These are phyloP conservation scores for Heterobasidion occidentale DNA, from an alignment of 1,284 basidiomycete genomes.

Conservation along the genomic window DNA sequence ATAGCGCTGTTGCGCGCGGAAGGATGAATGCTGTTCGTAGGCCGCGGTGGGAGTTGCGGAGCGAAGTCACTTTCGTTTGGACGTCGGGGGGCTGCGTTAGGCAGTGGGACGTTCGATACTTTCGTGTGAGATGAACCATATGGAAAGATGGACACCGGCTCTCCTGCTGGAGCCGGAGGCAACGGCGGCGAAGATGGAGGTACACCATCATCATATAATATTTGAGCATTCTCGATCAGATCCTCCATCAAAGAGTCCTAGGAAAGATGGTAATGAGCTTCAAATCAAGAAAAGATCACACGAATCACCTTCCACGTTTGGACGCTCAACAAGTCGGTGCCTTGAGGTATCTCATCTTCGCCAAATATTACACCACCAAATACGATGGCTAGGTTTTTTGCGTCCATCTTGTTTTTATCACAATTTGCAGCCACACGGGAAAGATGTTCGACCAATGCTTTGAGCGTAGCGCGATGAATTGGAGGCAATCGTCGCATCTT, in stretches of 20 bases:
- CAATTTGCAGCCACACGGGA: constrained; percentile 63
- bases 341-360: constrained; percentile 78
- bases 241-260: constrained; percentile 88
- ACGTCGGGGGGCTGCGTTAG: constrained; percentile 13
- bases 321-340: constrained; percentile 64
- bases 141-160: constrained; percentile 41
- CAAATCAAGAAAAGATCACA: constrained; percentile 1
- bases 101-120: constrained; percentile 35
- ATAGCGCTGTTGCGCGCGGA: constrained; percentile 3
- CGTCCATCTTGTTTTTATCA: constrained; percentile 91
- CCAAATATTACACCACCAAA: constrained; percentile 85
- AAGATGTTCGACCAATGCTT: constrained; percentile 84
- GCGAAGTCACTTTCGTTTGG: constrained; percentile 44
- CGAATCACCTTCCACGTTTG: constrained; percentile 59
- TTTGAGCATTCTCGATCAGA: constrained; percentile 61
- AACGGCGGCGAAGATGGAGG: constrained; percentile 46
- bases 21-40: constrained; percentile 71
- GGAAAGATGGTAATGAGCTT: background rate
- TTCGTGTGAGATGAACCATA: constrained; percentile 66
- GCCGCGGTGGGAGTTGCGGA: constrained; percentile 58
- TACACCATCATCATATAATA: constrained; percentile 51
- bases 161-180: constrained; percentile 57
- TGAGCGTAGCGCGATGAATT: constrained; percentile 87
- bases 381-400: constrained; percentile 82
- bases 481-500: constrained; percentile 80